Conservation (phyloP, 148 eudicot species). For the Rhododendron simsii region DNA sequence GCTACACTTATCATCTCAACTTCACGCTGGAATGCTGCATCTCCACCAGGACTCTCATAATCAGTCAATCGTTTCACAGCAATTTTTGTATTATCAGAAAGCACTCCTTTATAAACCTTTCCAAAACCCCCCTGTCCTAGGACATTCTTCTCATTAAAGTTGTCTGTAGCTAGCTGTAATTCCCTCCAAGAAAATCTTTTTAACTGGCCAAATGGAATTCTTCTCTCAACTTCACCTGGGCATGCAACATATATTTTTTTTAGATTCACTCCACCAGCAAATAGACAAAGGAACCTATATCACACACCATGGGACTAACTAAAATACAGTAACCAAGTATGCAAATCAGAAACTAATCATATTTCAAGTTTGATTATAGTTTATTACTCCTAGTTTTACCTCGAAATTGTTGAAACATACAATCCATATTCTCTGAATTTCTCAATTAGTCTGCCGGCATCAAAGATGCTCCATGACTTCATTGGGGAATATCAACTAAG, state of each 20-base stretch:
- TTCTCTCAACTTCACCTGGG: slow-evolving; percentile 89
- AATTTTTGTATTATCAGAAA: slow-evolving; percentile 71
- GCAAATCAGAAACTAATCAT: not conserved
- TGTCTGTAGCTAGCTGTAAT: slow-evolving; percentile 91
- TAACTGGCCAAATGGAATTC: slow-evolving; percentile 88
- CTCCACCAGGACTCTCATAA: slow-evolving; percentile 89
- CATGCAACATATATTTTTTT: not conserved
- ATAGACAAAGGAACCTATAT: not conserved
- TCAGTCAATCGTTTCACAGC: slow-evolving; percentile 91
- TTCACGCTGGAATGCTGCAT: slow-evolving; percentile 90
- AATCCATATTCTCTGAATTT: not conserved
- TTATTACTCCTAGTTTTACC: not conserved
- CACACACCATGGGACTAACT: not conserved
- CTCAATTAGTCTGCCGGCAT: not conserved
- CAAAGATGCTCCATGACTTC: not conserved
- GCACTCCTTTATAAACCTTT: slow-evolving; percentile 90
- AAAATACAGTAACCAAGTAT: not conserved
- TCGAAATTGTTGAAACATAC: not conserved
- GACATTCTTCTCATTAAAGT: slow-evolving; percentile 82
- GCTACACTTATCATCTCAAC: slow-evolving; percentile 99
- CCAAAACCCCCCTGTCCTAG: slow-evolving; percentile 99
- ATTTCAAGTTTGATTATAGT: not conserved
- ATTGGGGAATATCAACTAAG: not conserved
- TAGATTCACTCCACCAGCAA: not conserved
- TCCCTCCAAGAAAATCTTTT: slow-evolving; percentile 91